Evolutionary conservation across 108 stramenopile genomes (phyloP).

Genomic region (Skeletonema marinoi): DNA sequence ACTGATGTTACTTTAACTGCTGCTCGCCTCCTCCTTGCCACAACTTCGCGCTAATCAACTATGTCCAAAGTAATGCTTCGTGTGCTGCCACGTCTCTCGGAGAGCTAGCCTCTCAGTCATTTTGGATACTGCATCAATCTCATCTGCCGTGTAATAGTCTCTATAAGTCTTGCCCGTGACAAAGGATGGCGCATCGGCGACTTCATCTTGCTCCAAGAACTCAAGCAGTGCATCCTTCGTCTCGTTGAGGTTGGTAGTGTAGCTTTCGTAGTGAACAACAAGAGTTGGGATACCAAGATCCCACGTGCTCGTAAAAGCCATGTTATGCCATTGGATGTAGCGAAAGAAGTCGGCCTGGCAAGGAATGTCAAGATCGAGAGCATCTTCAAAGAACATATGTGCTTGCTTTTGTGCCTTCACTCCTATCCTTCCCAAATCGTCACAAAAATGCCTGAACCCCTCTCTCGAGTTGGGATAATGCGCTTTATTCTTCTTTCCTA

Average conservation of each 20-base stretch:
- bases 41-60: too few species aligned
- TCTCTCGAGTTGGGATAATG: slow-evolving; percentile 6
- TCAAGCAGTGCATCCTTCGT: slow-evolving; percentile 22
- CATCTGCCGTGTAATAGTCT: slow-evolving; percentile 19
- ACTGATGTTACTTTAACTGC: too few species aligned
- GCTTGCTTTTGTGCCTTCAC: background rate
- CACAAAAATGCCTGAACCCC: slow-evolving; percentile 38
- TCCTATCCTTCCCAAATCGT: slow-evolving; percentile 11
- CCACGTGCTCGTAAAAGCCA: slow-evolving; percentile 2
- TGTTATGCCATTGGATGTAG: slow-evolving; percentile 25
- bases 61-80: slow-evolving; percentile 12
- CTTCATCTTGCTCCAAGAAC: slow-evolving; percentile 21
- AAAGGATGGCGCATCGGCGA: slow-evolving; percentile 6
- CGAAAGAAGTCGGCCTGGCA: slow-evolving; percentile 20
- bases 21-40: too few species aligned
- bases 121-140: background rate
- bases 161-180: slow-evolving; percentile 9
- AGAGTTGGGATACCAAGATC: slow-evolving; percentile 5
- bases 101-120: slow-evolving; percentile 3
- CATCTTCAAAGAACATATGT: slow-evolving; percentile 1
- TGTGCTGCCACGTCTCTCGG: slow-evolving; percentile 6
- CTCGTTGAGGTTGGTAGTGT: slow-evolving; percentile 8
- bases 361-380: slow-evolving; percentile 1
- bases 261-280: slow-evolving; percentile 21
- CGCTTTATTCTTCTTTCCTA: slow-evolving; percentile 11